These are phyloP conservation scores for Phytophthora pisi DNA, from an alignment of 352 stramenopile genomes.

Conservation along the genomic window DNA sequence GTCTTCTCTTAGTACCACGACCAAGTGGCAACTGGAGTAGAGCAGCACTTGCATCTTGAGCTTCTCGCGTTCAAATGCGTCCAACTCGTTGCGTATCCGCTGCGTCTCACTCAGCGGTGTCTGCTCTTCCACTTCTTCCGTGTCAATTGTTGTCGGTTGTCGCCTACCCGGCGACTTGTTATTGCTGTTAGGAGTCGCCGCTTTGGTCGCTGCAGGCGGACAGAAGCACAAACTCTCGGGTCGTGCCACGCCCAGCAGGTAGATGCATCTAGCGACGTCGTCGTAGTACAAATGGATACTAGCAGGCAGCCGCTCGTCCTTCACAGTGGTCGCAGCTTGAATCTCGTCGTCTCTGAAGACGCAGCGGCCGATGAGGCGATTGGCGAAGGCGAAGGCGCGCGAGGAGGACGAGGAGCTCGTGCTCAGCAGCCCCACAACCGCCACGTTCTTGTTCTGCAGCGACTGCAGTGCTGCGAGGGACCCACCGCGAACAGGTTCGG, in stretches of 20 bases:
- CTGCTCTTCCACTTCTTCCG: conserved; percentile 18
- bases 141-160: conserved; percentile 2
- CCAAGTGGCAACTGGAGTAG: conserved; percentile 59
- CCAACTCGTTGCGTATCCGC: conserved; percentile 23
- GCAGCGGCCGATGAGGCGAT: conserved; percentile 63
- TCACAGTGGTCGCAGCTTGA: conserved; percentile 30
- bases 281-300: conserved; percentile 74
- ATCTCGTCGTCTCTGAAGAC: conserved; percentile 50
- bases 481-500: conserved; percentile 24
- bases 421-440: conserved; percentile 59
- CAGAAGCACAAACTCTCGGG: conserved; percentile 47
- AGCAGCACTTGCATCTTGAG: conserved; percentile 75
- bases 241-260: conserved; percentile 55
- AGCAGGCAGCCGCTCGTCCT: conserved; percentile 30
- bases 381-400: conserved; percentile 54
- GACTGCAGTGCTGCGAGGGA: conserved; percentile 40
- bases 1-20: conserved; percentile 58
- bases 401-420: conserved; percentile 40
- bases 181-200: conserved; percentile 8
- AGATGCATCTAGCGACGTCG: conserved; percentile 47
- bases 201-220: conserved; percentile 11
- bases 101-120: conserved; percentile 17
- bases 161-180: conserved; percentile 6
- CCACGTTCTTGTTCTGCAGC: conserved; percentile 47
- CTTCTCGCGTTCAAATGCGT: conserved; percentile 48